Evolutionary conservation across 2,329 filamentous ascomycete species (phyloP).

Genomic region (Colletotrichum simmondsii): DNA sequence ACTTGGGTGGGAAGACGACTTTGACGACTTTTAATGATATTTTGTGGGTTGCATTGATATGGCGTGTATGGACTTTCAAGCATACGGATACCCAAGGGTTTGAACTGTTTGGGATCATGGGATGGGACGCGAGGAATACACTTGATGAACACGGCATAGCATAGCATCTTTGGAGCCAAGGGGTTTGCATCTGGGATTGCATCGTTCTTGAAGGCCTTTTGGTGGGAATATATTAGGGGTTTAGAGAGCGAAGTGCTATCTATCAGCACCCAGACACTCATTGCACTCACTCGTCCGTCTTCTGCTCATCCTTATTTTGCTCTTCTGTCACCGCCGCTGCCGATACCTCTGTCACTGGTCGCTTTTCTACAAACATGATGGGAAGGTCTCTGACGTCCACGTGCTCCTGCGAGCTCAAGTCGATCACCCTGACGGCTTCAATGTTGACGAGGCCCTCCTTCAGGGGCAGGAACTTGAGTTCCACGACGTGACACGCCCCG

Average conservation of each 20-base stretch:
- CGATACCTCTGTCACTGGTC: not conserved
- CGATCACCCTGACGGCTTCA: conserved; percentile 78
- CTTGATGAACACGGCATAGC: conserved; percentile 27
- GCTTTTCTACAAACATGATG: conserved; percentile 66
- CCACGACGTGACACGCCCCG: conserved; percentile 78
- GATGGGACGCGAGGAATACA: not conserved
- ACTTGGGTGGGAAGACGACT: conserved; percentile 69
- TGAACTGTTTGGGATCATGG: conserved; percentile 3
- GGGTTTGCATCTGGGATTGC: not conserved
- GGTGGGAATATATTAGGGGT: not conserved
- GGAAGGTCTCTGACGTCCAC: conserved; percentile 82
- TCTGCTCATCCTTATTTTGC: conserved; percentile 15
- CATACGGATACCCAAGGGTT: conserved; percentile 29
- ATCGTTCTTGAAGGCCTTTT: conserved; percentile 2
- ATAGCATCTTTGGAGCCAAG: conserved; percentile 15
- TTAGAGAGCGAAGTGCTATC: not conserved
- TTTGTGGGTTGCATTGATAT: conserved; percentile 24
- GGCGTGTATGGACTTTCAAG: conserved; percentile 34
- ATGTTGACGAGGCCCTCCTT: conserved; percentile 74
- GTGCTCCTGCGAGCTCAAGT: conserved; percentile 79
- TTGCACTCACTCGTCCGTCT: conserved; percentile 6
- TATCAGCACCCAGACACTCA: not conserved
- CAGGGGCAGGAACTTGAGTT: conserved; percentile 78
- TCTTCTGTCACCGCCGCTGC: not conserved
- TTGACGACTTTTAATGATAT: conserved; percentile 55